Evolutionary conservation across 371 early-diverging fungal genomes (phyloP).

Genomic region (Umbelopsis sp.): DNA sequence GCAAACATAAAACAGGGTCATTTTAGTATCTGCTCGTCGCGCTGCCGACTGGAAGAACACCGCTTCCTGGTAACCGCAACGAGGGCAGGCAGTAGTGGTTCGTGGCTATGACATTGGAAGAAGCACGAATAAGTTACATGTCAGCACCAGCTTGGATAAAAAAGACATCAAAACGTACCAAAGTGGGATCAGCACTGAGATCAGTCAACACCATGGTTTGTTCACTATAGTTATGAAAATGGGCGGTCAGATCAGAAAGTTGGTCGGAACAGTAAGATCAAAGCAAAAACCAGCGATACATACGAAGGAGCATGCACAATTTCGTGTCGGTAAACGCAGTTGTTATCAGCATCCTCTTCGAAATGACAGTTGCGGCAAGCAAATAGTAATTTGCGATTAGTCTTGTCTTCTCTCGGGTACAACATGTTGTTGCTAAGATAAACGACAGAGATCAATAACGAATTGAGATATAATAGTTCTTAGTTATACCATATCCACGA

Average conservation of each 20-base stretch:
- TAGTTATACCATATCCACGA: not conserved
- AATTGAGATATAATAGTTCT: not conserved
- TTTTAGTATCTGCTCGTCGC: slow-evolving; percentile 83
- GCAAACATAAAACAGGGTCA: slow-evolving; percentile 94
- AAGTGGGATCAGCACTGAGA: slow-evolving; percentile 82
- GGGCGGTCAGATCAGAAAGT: slow-evolving; percentile 7
- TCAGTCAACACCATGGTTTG: slow-evolving; percentile 79
- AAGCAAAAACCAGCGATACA: slow-evolving; percentile 17
- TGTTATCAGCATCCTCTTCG: slow-evolving; percentile 81
- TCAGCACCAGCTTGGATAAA: not conserved
- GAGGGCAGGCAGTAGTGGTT: slow-evolving; percentile 67
- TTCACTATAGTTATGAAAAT: slow-evolving; percentile 55
- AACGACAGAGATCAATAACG: not conserved
- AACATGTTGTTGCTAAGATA: slow-evolving; percentile 87
- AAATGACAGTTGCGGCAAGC: slow-evolving; percentile 96
- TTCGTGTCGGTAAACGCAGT: slow-evolving; percentile 87
- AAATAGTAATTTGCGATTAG: slow-evolving; percentile 68
- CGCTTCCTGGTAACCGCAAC: slow-evolving; percentile 77
- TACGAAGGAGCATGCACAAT: slow-evolving; percentile 83
- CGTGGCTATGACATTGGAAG: slow-evolving; percentile 55
- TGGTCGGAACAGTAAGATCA: too few species aligned
- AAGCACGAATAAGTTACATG: slow-evolving; percentile 6
- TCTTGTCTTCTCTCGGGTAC: slow-evolving; percentile 93
- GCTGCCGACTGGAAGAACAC: slow-evolving; percentile 94
- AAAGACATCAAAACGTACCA: slow-evolving; percentile 37